These are phyloP conservation scores for Dimocarpus longan DNA, from an alignment of 345 rosid species.

Conservation along the genomic window DNA sequence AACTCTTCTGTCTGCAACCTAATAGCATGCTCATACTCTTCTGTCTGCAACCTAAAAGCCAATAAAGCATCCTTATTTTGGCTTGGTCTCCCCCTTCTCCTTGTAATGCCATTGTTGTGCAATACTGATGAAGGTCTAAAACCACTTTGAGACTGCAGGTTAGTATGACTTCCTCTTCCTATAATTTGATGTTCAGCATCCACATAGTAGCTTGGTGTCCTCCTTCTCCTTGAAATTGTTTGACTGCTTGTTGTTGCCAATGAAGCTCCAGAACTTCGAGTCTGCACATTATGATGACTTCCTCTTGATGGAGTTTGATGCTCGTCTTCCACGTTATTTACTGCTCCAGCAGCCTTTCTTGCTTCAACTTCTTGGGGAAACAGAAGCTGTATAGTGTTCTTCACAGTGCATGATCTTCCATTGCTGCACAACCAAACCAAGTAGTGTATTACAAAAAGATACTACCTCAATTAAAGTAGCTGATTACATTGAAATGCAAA, in stretches of 20 bases:
- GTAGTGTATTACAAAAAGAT: background rate
- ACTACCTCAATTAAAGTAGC: background rate
- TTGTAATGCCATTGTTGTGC: background rate
- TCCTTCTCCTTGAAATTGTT: conserved; percentile 26
- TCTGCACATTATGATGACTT: conserved; percentile 10
- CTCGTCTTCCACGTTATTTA: conserved; percentile 27
- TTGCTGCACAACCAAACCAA: conserved; percentile 45
- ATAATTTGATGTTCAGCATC: conserved; percentile 39
- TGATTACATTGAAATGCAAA: background rate
- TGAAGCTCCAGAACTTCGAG: conserved; percentile 14
- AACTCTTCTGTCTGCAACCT: no score
- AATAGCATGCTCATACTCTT: conserved; percentile 25
- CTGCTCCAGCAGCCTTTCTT: conserved; percentile 52
- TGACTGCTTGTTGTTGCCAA: conserved; percentile 4
- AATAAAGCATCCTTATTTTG: conserved; percentile 59
- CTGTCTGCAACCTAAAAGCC: conserved; percentile 64
- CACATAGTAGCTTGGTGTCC: conserved; percentile 37
- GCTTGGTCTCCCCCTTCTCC: conserved; percentile 31
- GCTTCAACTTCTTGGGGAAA: conserved; percentile 87
- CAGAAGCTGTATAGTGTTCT: conserved; percentile 96
- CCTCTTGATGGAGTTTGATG: conserved; percentile 26
- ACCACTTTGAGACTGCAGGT: conserved; percentile 7
- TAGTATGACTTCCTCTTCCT: conserved; percentile 19
- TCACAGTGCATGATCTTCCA: conserved; percentile 84
- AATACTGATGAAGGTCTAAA: background rate